A percentile compares a stretch with the other conserved stretches of the same genome.
Evolutionary conservation across 2,329 filamentous ascomycete genomes (phyloP).

Genomic region (Spiromastix sp.): DNA sequence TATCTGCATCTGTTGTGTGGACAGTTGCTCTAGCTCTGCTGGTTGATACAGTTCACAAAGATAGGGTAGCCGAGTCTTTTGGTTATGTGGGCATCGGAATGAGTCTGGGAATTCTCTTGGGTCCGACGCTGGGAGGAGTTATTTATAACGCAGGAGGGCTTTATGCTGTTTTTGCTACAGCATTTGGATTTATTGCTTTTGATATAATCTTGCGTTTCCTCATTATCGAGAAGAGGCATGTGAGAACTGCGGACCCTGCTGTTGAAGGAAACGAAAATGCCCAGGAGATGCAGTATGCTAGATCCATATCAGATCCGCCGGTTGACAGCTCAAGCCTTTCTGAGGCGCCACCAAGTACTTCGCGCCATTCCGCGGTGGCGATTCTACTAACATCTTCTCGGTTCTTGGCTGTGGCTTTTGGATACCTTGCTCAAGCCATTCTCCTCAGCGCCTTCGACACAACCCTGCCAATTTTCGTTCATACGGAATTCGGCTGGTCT

Average conservation of each 20-base stretch:
- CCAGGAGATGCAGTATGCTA: too few species aligned
- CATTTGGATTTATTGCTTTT: constrained; percentile 42
- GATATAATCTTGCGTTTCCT: constrained; percentile 52
- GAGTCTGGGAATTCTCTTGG: constrained; percentile 45
- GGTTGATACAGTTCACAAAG: constrained; percentile 46
- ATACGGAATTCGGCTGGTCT: constrained; percentile 41
- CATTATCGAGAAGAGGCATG: constrained; percentile 54
- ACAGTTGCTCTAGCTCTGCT: constrained; percentile 49
- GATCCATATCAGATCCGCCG: neutral
- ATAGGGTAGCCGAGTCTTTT: constrained; percentile 51
- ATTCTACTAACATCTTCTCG: constrained; percentile 46
- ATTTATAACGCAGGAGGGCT: constrained; percentile 51
- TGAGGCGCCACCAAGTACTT: neutral
- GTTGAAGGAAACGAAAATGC: neutral
- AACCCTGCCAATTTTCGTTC: constrained; percentile 45
- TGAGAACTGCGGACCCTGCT: constrained; percentile 25
- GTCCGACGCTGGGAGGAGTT: constrained; percentile 50
- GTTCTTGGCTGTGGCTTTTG: constrained; percentile 48
- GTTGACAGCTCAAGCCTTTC: neutral
- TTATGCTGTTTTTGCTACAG: constrained; percentile 48
- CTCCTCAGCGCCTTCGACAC: constrained; percentile 48
- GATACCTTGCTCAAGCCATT: constrained; percentile 41
- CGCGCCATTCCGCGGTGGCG: constrained; percentile 10
- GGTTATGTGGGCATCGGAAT: constrained; percentile 48
- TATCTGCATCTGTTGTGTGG: constrained; percentile 49